Base-by-base conservation (phyloP, 352 stramenopile genomes). In the Phytophthora macrochlamydospora region DNA sequence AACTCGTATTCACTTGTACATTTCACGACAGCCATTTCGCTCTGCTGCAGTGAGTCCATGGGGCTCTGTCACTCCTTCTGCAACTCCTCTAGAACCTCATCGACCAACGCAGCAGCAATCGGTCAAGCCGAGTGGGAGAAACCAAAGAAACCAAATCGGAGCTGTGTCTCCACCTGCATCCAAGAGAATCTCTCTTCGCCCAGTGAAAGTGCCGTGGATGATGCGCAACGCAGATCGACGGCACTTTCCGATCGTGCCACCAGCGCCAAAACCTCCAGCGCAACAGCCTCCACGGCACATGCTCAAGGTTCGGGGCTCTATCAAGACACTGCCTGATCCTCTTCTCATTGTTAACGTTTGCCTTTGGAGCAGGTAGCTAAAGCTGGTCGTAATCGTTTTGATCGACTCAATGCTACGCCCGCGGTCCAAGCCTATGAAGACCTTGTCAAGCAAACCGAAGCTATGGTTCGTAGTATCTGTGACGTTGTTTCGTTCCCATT, bases 341-440 rank as follows among this genome's bases (percentile, higher is more conserved):
- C 18, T 24, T n/a, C 8, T 24, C 11, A 49, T 3, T 5, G 4
- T 49, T 46, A 13, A 49, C 24, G 14, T 12, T 28, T 29, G 13
- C 18, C 50, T 18, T 8, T 44, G 54, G 31, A 40, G 24, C 33
- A 75, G 67, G 50, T 71, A 45, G 67, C 67, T 24, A 67, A 71
- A 29, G 18, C 42, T 30, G 57, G 62, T 18, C 56, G 45, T 50
- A 58, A 54, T 51, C 67, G 61, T 8, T 48, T 61, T 0, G 29
- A 51, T 12, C 67, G 46, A 52, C 62, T 77, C 12, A 70, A 84
- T 24, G 77, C 77, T 7, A 76, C 77, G n/a, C 65, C 75, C 32
- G 67, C 87, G 8, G 66, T 77, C 2, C 48, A 76, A 28, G 78
- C 83, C 1, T 90, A 90, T 68, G 66, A 83, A 52, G 55, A 79